Evolutionary conservation across 164 flowering plant genomes (phyloP).

Genomic region (Magnolia kwangsiensis): DNA sequence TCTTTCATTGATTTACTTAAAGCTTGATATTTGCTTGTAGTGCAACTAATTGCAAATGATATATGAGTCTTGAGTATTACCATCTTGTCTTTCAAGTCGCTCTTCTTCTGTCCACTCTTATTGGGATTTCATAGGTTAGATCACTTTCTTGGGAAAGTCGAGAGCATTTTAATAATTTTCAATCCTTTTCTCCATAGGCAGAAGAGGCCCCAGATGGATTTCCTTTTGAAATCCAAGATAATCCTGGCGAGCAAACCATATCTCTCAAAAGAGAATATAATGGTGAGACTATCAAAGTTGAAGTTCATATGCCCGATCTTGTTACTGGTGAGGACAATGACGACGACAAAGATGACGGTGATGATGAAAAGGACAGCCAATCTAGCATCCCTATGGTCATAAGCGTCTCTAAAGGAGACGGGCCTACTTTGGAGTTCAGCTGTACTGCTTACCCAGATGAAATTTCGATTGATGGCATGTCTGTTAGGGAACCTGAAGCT

Average conservation of each 20-base stretch:
- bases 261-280: conserved; percentile 54
- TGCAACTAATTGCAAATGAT: too few relatives aligned
- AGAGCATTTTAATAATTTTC: neutral
- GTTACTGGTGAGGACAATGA: conserved; percentile 46
- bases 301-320: conserved; percentile 74
- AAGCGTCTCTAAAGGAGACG: conserved; percentile 54
- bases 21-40: too few relatives aligned
- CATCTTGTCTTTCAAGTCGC: too few relatives aligned
- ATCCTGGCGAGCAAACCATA: conserved; percentile 52
- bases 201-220: conserved; percentile 56
- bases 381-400: conserved; percentile 59
- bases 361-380: conserved; percentile 22
- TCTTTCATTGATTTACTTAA: too few relatives aligned
- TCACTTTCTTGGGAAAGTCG: neutral
- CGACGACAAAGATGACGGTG: conserved; percentile 19
- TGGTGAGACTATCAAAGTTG: conserved; percentile 65
- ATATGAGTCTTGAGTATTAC: too few relatives aligned
- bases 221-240: conserved; percentile 72
- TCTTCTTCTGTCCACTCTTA: neutral
- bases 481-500: conserved; percentile 46
- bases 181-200: conserved; percentile 28
- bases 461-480: conserved; percentile 63
- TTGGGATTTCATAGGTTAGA: neutral
- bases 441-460: conserved; percentile 65
- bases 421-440: conserved; percentile 55